Conservation (phyloP, 768 basidiomycete genomes). For the Amylocystis lapponica region DNA sequence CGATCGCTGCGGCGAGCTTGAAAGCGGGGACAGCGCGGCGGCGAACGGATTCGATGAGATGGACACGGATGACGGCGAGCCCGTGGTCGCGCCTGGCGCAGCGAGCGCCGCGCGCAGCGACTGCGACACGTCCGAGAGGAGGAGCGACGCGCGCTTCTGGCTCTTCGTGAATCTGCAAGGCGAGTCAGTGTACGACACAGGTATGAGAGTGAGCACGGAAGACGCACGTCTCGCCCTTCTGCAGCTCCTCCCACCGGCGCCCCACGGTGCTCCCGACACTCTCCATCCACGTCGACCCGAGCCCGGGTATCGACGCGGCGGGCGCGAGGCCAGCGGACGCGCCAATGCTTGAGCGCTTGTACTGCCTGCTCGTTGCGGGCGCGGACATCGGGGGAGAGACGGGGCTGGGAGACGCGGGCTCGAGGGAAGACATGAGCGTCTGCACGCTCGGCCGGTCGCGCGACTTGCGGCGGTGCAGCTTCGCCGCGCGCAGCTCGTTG, state of each 20-base stretch:
- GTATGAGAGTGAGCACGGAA: background rate
- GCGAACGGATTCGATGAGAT: slow-evolving; percentile 9
- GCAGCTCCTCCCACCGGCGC: slow-evolving; percentile 55
- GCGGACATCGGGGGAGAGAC: slow-evolving; percentile 6
- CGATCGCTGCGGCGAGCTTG: slow-evolving; percentile 17
- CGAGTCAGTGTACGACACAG: background rate
- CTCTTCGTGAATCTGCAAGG: slow-evolving; percentile 51
- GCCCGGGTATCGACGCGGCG: slow-evolving; percentile 35
- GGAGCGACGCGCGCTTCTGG: slow-evolving; percentile 62
- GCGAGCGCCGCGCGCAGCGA: slow-evolving; percentile 44
- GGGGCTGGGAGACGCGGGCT: slow-evolving; percentile 11
- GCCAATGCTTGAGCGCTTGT: slow-evolving; percentile 13
- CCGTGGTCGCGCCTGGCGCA: slow-evolving; percentile 25
- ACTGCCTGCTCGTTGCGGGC: slow-evolving; percentile 3
- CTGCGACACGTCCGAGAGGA: slow-evolving; percentile 61
- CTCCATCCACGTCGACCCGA: slow-evolving; percentile 29
- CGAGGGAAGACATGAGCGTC: slow-evolving; percentile 3
- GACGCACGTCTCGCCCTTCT: slow-evolving; percentile 49
- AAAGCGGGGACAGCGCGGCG: slow-evolving; percentile 12
- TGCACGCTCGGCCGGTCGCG: slow-evolving; percentile 16
- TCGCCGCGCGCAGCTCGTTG: slow-evolving; percentile 13
- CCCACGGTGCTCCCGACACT: slow-evolving; percentile 47
- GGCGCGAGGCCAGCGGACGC: slow-evolving; percentile 22
- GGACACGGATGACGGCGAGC: slow-evolving; percentile 13
- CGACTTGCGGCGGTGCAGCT: slow-evolving; percentile 24